Percentiles rank a stretch among this genome's conserved stretches.
phyloP scores from a whole-genome alignment of 768 basidiomycete species.

The Stropharia rugosoannulata region DNA sequence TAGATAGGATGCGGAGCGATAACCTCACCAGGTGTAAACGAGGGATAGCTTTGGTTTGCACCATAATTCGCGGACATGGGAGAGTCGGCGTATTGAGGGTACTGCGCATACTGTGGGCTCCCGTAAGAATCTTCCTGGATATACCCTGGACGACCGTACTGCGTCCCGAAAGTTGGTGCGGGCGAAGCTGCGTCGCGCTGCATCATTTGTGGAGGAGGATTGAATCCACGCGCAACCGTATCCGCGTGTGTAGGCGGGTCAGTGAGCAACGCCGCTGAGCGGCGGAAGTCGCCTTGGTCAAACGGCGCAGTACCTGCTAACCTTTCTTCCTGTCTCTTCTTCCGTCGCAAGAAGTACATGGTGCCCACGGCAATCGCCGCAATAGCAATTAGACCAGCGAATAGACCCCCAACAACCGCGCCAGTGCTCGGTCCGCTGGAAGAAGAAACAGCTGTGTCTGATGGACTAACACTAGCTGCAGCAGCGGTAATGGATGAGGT shows the following conservation, averaged over 20 bases:
- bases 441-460: slow-evolving; percentile 7
- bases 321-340: slow-evolving; percentile 39
- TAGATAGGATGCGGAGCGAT: slow-evolving; percentile 20
- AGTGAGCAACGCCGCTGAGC: slow-evolving; percentile 59
- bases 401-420: slow-evolving; percentile 36
- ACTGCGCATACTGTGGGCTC: neutral
- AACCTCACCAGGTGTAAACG: slow-evolving; percentile 35
- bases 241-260: slow-evolving; percentile 48
- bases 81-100: neutral
- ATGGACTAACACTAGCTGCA: slow-evolving; percentile 4
- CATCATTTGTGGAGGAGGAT: slow-evolving; percentile 65
- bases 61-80: neutral
- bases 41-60: neutral
- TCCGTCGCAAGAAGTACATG: slow-evolving; percentile 47
- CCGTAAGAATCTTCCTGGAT: slow-evolving; percentile 20
- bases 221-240: slow-evolving; percentile 38
- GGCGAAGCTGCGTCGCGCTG: slow-evolving; percentile 33
- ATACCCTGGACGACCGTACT: slow-evolving; percentile 26
- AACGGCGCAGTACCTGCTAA: slow-evolving; percentile 30
- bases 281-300: slow-evolving; percentile 57
- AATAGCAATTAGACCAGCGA: slow-evolving; percentile 44
- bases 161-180: slow-evolving; percentile 31
- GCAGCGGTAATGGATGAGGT: slow-evolving; percentile 2
- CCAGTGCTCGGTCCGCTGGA: slow-evolving; percentile 18
- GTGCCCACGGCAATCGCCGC: slow-evolving; percentile 39